Conservation (phyloP, 441 rosid genomes). For the Monsonia emarginata region DNA sequence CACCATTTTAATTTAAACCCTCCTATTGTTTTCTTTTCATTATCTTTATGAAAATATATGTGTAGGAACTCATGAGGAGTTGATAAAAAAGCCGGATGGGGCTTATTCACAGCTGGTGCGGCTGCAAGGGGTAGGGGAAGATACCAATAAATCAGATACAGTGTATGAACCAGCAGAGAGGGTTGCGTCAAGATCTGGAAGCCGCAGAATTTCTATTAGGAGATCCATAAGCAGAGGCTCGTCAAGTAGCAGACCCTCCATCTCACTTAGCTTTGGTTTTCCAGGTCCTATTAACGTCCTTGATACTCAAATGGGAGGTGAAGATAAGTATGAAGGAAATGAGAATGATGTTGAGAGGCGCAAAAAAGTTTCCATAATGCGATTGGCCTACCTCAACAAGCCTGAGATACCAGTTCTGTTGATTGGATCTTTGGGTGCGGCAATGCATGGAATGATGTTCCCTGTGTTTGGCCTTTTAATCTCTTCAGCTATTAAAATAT, state of each 20-base stretch:
- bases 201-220: conserved; percentile 8
- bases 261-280: background rate
- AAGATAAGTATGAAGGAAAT: background rate
- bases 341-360: background rate
- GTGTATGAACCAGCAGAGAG: background rate
- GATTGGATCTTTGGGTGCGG: conserved; percentile 46
- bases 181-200: background rate
- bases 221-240: background rate
- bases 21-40: too few species aligned
- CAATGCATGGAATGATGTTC: conserved; percentile 36
- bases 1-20: too few species aligned
- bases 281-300: background rate
- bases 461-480: conserved; percentile 50
- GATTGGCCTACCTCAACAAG: conserved; percentile 46
- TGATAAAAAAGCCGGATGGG: conserved; percentile 46
- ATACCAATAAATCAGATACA: conserved; percentile 2
- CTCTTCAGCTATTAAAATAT: conserved; percentile 46
- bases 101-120: conserved; percentile 49
- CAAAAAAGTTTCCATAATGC: conserved; percentile 33
- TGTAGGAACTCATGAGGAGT: conserved; percentile 56
- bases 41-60: too few species aligned
- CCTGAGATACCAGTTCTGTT: conserved; percentile 43
- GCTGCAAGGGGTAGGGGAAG: conserved; percentile 25
- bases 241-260: background rate
- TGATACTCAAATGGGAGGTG: background rate